Conservation (phyloP, 2,329 filamentous ascomycete genomes). For the Myriosclerotinia curreyana region DNA sequence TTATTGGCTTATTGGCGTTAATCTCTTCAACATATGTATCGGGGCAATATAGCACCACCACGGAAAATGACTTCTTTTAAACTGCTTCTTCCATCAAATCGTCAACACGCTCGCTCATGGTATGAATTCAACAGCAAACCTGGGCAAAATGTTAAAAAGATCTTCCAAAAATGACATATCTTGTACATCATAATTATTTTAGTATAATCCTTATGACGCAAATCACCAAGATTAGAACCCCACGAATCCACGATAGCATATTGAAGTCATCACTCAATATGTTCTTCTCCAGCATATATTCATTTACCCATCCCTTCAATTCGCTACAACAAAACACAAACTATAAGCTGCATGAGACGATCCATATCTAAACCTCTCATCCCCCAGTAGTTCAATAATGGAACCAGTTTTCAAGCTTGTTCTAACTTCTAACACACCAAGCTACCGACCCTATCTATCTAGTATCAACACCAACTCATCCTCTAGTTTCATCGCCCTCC, state of each 20-base stretch:
- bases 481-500: constrained; percentile 3
- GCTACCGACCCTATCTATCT: not conserved
- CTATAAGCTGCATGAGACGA: not conserved
- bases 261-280: not conserved
- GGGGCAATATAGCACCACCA: not conserved
- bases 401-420: not conserved
- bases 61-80: not conserved
- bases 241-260: not conserved
- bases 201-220: not conserved
- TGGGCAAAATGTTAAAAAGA: not conserved
- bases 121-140: not conserved
- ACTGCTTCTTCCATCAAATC: not conserved
- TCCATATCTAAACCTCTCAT: not conserved
- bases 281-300: not conserved
- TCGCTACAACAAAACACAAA: not conserved
- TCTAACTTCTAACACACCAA: not conserved
- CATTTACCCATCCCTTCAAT: not conserved
- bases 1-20: constrained; percentile 6
- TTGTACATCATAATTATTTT: not conserved
- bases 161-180: not conserved
- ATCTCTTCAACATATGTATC: constrained; percentile 6
- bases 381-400: not conserved
- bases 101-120: not conserved
- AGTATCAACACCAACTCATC: constrained; percentile 12
- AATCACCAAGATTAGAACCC: not conserved